Conservation (phyloP, 2,329 filamentous ascomycete species). For the Tolypocladium guangdongense region DNA sequence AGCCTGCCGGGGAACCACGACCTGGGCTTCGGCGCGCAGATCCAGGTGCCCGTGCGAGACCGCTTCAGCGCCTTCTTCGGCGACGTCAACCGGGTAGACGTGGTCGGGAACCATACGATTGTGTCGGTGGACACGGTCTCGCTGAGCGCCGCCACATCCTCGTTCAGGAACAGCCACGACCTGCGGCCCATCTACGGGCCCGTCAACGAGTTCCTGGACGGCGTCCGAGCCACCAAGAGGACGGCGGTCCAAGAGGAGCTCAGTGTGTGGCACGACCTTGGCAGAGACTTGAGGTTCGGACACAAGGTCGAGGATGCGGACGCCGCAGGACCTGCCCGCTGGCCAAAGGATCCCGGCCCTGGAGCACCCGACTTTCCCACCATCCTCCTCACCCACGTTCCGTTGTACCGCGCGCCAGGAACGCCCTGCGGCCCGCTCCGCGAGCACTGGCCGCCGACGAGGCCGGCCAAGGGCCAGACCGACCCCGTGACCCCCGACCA, state of each 20-base stretch:
- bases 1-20: slow-evolving; percentile 93
- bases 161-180: slow-evolving; percentile 38
- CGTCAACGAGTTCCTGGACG: slow-evolving; percentile 62
- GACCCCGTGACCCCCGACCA: slow-evolving; percentile 48
- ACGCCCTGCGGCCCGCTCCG: slow-evolving; percentile 81
- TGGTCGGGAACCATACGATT: slow-evolving; percentile 91
- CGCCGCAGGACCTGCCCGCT: slow-evolving; percentile 25
- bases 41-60: slow-evolving; percentile 69
- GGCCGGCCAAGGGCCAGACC: slow-evolving; percentile 46
- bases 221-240: slow-evolving; percentile 52
- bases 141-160: slow-evolving; percentile 58
- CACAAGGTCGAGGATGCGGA: slow-evolving; percentile 49
- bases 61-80: slow-evolving; percentile 86
- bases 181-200: slow-evolving; percentile 61
- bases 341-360: slow-evolving; percentile 27
- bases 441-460: slow-evolving; percentile 69
- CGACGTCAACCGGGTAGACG: slow-evolving; percentile 78
- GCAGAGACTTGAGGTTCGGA: slow-evolving; percentile 41
- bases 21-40: slow-evolving; percentile 76
- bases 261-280: slow-evolving; percentile 49
- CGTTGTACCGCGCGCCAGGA: slow-evolving; percentile 68
- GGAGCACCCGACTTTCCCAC: slow-evolving; percentile 62
- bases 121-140: slow-evolving; percentile 86
- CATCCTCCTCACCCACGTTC: slow-evolving; percentile 82
- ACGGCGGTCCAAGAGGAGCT: slow-evolving; percentile 61